Base-by-base conservation (phyloP, 345 rosid species). In the Salix koriyanagi region DNA sequence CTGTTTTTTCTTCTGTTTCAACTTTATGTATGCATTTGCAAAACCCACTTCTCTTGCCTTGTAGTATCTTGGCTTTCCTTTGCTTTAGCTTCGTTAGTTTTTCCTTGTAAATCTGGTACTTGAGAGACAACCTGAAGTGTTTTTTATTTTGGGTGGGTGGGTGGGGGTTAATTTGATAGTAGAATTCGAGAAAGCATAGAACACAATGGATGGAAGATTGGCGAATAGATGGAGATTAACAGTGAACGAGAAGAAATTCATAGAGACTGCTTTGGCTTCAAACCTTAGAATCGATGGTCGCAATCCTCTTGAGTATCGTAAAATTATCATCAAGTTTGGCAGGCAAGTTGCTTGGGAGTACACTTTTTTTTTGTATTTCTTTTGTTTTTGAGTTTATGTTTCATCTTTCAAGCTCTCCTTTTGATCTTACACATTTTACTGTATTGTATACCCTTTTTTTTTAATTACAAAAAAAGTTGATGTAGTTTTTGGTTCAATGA, bases 261-360 rank as follows among this genome's bases (percentile, higher is more conserved):
- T 92, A 14, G 94, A 90, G 90, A 87, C 91, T 77, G 94, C 99
- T 1, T 79, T 94, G 82, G 83, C 79, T 68, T 91, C 95, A 34
- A 97, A 92, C 72, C 87, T 94, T 70, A 90, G 99, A 82, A 78
- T 88, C 12, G 99, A 96, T 73, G 97, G 97, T 37, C 97, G 97
- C 65, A 89, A 87, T n/a, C 88, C 92, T 23, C 92, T 84, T 32
- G 98, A 96, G 82, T 94, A 82, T 83, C 94, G 97, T 41, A 92
- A 90, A 78, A 79, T 94, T n/a, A 83, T 87, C 11, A 89, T 96
- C 84, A 94, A 90, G 77, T 94, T 94, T 73, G 99, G 97, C 77
- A 92, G 88, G 98, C 86, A 76, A 84, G 93, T 86, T 77, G 5
- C 37, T 25, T 34, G n/a, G n/a, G 28, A 12, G 16, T 41, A 23